These are phyloP conservation scores for Tuctoria greenei DNA, from an alignment of 176 grass and related monocot species.

Conservation along the genomic window DNA sequence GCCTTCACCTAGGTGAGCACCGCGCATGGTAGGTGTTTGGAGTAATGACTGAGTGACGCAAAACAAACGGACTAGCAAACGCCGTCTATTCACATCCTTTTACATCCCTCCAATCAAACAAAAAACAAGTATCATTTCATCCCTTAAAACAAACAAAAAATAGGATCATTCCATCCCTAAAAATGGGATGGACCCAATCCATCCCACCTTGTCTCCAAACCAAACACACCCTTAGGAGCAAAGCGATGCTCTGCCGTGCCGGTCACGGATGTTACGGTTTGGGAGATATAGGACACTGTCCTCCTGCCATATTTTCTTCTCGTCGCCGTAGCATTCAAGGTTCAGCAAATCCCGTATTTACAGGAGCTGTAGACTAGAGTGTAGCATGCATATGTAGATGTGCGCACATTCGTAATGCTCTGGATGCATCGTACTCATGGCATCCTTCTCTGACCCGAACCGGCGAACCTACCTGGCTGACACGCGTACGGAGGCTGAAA, in stretches of 20 bases:
- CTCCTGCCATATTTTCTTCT: not conserved
- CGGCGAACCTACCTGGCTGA: not conserved
- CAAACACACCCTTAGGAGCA: slow-evolving; percentile 41
- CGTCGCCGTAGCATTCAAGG: not conserved
- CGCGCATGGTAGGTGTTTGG: too few relatives aligned
- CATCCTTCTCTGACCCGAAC: slow-evolving; percentile 2
- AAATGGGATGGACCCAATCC: too few relatives aligned
- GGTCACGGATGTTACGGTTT: slow-evolving; percentile 23
- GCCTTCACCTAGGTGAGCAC: too few relatives aligned
- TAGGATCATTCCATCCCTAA: too few relatives aligned
- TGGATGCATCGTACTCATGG: not conserved
- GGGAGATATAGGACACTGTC: not conserved
- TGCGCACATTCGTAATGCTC: slow-evolving; percentile 5
- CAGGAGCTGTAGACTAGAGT: not conserved
- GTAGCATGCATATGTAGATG: slow-evolving; percentile 7
- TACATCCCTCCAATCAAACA: too few relatives aligned
- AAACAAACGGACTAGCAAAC: too few relatives aligned
- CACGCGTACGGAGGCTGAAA: not conserved
- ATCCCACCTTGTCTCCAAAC: too few relatives aligned
- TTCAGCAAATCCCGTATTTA: not conserved
- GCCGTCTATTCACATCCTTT: too few relatives aligned
- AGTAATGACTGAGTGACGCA: too few relatives aligned
- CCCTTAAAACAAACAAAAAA: too few relatives aligned
- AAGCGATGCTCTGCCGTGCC: slow-evolving; percentile 44
- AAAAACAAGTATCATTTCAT: too few relatives aligned